These are phyloP conservation scores for Exophiala sideris DNA, from an alignment of 2,329 filamentous ascomycete species.

Conservation along the genomic window DNA sequence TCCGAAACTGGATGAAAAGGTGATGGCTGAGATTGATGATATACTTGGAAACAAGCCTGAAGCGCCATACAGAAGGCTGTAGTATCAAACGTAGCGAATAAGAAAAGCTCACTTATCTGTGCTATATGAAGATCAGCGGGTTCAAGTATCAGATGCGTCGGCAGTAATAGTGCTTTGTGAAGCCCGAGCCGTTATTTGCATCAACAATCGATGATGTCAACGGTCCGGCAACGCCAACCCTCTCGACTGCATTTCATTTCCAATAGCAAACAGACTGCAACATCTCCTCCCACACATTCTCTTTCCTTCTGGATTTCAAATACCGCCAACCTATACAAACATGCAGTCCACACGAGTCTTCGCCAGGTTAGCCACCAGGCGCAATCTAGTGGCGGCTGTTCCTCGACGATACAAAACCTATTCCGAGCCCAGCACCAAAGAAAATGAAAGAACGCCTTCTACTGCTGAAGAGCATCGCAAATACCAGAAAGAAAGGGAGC, in stretches of 20 bases:
- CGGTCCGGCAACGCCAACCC: background rate
- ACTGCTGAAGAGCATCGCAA: slow-evolving; percentile 54
- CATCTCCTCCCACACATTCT: background rate
- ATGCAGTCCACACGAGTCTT: slow-evolving; percentile 20
- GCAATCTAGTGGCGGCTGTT: background rate
- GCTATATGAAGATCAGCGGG: no score
- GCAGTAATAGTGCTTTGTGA: background rate
- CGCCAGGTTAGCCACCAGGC: slow-evolving; percentile 1
- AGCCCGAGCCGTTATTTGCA: background rate
- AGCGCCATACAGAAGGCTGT: slow-evolving; percentile 2
- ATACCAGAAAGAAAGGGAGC: slow-evolving; percentile 54
- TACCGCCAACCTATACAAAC: background rate
- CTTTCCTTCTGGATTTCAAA: background rate
- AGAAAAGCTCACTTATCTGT: no score
- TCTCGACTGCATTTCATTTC: background rate
- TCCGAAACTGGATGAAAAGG: slow-evolving; percentile 41
- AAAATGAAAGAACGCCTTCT: slow-evolving; percentile 14
- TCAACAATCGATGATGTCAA: slow-evolving; percentile 9
- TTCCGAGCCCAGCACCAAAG: slow-evolving; percentile 10
- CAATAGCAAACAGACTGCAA: background rate
- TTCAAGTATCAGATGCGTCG: no score
- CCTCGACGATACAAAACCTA: slow-evolving; percentile 18
- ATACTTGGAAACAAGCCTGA: slow-evolving; percentile 30
- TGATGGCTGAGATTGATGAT: slow-evolving; percentile 48
- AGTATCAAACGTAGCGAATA: background rate